phyloP scores from a whole-genome alignment of 202 grass and related monocot genomes.

The Zizania palustris region DNA sequence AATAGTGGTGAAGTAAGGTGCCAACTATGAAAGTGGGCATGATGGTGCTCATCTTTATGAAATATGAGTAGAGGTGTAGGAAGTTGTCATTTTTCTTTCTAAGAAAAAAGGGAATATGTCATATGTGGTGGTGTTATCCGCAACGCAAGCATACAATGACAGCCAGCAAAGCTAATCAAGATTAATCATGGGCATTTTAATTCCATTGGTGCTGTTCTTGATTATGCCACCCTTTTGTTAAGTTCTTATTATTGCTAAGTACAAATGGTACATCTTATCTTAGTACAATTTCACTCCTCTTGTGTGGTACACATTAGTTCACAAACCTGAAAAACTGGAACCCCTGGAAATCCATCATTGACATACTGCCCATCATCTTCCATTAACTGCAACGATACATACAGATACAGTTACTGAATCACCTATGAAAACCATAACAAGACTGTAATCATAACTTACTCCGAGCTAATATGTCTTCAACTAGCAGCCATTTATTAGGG shows the following conservation, averaged over 20 bases:
- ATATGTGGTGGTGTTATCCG: too few relatives aligned
- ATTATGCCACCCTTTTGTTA: neutral
- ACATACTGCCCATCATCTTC: slow-evolving; percentile 52
- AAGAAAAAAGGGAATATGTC: neutral
- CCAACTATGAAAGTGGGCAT: neutral
- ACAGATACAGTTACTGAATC: neutral
- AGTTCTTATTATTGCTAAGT: neutral
- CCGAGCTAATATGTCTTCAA: neutral
- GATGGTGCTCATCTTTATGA: neutral
- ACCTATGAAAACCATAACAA: slow-evolving; percentile 12
- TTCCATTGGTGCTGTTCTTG: neutral
- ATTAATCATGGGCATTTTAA: too few relatives aligned
- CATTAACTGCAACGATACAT: slow-evolving; percentile 57
- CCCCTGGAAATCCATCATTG: slow-evolving; percentile 68
- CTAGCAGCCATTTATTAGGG: neutral
- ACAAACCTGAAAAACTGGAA: slow-evolving; percentile 87
- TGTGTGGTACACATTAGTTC: neutral
- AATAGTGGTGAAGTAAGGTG: neutral
- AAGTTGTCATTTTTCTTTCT: neutral
- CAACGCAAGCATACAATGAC: too few relatives aligned
- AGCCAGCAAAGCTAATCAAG: too few relatives aligned
- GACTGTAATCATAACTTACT: neutral
- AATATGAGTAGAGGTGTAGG: neutral
- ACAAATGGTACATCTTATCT: neutral
- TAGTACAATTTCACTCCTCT: neutral